Conservation (phyloP, 2,329 filamentous ascomycete species). For the Penicillium griseofulvum region DNA sequence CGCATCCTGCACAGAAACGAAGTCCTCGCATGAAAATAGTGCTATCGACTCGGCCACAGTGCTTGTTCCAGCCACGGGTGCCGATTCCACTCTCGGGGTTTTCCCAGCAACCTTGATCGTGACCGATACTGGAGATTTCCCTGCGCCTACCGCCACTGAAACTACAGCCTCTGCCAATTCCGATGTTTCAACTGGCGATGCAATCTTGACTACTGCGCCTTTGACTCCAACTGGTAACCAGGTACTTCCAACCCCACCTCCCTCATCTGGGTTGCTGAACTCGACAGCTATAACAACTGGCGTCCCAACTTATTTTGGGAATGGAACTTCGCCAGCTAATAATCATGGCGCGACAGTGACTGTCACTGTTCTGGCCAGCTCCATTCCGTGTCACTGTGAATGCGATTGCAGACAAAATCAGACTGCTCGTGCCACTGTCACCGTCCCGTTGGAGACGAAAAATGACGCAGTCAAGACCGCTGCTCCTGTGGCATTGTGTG, state of each 20-base stretch:
- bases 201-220: background rate
- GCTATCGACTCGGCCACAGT: background rate
- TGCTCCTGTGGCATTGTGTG: background rate
- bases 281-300: background rate
- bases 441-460: background rate
- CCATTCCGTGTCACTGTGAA: background rate
- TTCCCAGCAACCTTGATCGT: slow-evolving; percentile 2
- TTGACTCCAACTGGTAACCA: background rate
- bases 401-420: background rate
- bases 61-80: background rate
- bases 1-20: slow-evolving; percentile 1
- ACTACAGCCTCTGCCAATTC: background rate
- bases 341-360: background rate
- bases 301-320: background rate
- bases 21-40: background rate
- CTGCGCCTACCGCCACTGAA: background rate
- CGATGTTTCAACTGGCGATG: background rate
- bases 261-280: background rate
- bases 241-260: background rate
- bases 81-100: background rate
- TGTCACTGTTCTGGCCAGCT: background rate
- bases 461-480: background rate
- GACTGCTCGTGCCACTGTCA: background rate
- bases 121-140: background rate
- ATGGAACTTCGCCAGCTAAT: background rate